Conservation (phyloP, 345 rosid genomes). For the Turnera subulata region DNA sequence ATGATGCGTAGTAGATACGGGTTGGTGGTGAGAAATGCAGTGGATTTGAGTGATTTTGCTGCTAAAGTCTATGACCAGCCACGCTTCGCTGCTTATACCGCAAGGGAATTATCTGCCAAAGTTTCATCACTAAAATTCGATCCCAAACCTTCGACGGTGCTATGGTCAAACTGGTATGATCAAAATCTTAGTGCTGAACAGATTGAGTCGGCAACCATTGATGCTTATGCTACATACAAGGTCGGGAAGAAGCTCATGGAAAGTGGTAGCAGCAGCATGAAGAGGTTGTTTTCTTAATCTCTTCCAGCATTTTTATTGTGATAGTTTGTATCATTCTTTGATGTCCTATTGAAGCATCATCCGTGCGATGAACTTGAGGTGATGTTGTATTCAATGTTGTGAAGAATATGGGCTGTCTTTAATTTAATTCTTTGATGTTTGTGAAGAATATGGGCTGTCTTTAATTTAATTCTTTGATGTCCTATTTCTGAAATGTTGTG, state of each 20-base stretch:
- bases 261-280: constrained; percentile 20
- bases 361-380: too few species aligned
- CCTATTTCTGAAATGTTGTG: too few species aligned
- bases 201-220: constrained; percentile 23
- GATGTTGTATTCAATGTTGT: too few species aligned
- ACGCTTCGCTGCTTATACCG: constrained; percentile 12
- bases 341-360: too few species aligned
- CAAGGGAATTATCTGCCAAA: constrained; percentile 23
- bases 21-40: constrained; percentile 17
- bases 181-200: constrained; percentile 17
- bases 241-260: constrained; percentile 29
- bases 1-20: constrained; percentile 12
- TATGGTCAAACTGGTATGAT: constrained; percentile 33
- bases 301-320: too few species aligned
- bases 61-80: constrained; percentile 27
- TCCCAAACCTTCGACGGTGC: constrained; percentile 17
- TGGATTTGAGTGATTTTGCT: constrained; percentile 27
- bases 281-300: constrained; percentile 18
- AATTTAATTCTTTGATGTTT: too few species aligned
- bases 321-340: too few species aligned
- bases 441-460: too few species aligned
- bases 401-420: too few species aligned
- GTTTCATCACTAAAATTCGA: constrained; percentile 9
- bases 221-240: constrained; percentile 29
- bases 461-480: too few species aligned